phyloP scores from a whole-genome alignment of 345 rosid genomes.

The Rhodomyrtus tomentosa region DNA sequence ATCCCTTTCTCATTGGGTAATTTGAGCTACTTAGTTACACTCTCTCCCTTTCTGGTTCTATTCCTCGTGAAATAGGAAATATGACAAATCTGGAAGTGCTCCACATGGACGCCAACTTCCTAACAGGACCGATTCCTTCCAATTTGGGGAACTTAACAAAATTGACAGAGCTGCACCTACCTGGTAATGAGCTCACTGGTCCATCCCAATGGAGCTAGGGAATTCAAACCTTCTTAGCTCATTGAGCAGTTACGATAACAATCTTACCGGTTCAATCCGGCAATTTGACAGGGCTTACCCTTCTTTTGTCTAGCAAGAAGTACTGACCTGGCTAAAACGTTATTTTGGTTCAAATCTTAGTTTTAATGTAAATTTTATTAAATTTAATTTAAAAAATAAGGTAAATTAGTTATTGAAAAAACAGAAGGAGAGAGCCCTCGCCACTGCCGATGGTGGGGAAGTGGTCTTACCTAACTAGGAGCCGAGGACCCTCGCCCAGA shows the following conservation, averaged over 20 bases:
- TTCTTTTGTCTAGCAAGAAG: background rate
- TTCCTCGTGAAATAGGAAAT: slow-evolving; percentile 14
- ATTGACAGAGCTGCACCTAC: background rate
- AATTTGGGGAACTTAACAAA: background rate
- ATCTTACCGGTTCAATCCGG: background rate
- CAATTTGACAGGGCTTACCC: background rate
- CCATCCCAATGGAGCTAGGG: slow-evolving; percentile 4
- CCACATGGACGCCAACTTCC: background rate
- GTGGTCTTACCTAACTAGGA: too few species aligned
- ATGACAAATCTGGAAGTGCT: slow-evolving; percentile 1
- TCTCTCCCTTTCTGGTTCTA: slow-evolving; percentile 7
- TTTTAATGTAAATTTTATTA: too few species aligned
- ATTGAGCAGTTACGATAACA: background rate
- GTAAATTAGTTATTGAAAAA: too few species aligned
- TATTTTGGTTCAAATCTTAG: too few species aligned
- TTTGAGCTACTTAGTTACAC: background rate
- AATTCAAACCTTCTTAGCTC: background rate
- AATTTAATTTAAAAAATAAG: too few species aligned
- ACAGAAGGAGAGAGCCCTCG: too few species aligned
- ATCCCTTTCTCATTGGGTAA: slow-evolving; percentile 15
- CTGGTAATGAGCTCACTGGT: slow-evolving; percentile 2
- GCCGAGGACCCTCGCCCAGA: too few species aligned
- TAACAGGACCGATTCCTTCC: slow-evolving; percentile 9
- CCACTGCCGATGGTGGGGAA: too few species aligned
- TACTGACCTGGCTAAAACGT: too few species aligned